A percentile compares a stretch with the other conserved stretches of the same genome.
Conservation (phyloP, 805 yeast genomes). For the Lipomyces chichibuensis region DNA sequence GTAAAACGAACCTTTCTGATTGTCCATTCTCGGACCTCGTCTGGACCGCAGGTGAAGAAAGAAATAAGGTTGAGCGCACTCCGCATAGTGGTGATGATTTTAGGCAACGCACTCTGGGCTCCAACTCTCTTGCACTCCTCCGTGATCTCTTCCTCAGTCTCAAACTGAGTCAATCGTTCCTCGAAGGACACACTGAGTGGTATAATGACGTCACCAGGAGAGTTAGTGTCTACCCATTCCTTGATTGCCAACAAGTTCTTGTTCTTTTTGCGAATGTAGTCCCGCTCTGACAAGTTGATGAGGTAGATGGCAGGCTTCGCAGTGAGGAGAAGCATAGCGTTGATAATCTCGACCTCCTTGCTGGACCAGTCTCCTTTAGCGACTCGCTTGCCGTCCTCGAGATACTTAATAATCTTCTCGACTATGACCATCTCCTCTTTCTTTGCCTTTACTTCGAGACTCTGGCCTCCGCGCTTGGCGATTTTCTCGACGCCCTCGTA, state of each 20-base stretch:
- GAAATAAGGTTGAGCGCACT: constrained; percentile 82
- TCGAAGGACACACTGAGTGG: constrained; percentile 93
- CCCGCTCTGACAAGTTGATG: constrained; percentile 86
- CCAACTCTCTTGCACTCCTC: constrained; percentile 76
- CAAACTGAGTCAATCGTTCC: constrained; percentile 88
- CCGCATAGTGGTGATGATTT: constrained; percentile 85
- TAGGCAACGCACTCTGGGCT: constrained; percentile 79
- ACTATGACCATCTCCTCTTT: constrained; percentile 81
- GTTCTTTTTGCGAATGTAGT: constrained; percentile 85
- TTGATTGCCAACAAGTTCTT: constrained; percentile 79
- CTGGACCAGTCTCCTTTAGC: constrained; percentile 85
- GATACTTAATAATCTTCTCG: constrained; percentile 69
- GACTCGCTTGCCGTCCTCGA: constrained; percentile 85
- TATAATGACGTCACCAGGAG: constrained; percentile 88
- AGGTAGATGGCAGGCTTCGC: constrained; percentile 95
- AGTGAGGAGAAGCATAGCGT: constrained; percentile 81
- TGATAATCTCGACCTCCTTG: constrained; percentile 89
- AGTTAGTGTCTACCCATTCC: constrained; percentile 85
- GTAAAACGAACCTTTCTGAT: constrained; percentile 55
- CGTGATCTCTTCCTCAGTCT: constrained; percentile 75
- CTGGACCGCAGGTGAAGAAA: constrained; percentile 94
- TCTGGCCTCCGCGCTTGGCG: constrained; percentile 85
- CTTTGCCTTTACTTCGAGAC: constrained; percentile 84
- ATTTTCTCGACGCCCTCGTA: constrained; percentile 76
- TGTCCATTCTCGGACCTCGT: constrained; percentile 98